These are phyloP conservation scores for Coemansia sp. DNA, from an alignment of 192 early-diverging fungal species.

Conservation along the genomic window DNA sequence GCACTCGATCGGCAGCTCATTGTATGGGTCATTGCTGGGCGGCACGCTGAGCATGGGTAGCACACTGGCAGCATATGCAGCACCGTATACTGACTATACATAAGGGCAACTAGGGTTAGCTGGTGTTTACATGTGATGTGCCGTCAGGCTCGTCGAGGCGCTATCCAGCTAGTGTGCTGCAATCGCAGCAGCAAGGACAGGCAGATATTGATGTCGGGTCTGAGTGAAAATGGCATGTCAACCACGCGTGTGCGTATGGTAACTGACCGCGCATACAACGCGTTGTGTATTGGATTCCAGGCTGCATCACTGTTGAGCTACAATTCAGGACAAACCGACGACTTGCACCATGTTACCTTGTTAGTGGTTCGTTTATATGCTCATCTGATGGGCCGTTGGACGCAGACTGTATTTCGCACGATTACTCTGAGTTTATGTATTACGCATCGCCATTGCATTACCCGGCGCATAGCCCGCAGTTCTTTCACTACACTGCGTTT, in stretches of 20 bases:
- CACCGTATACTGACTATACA: constrained; percentile 31
- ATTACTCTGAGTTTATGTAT: constrained; percentile 17
- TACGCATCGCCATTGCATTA: neutral
- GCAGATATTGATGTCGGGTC: constrained; percentile 26
- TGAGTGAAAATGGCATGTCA: constrained; percentile 43
- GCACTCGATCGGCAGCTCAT: neutral
- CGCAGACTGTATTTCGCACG: constrained; percentile 12
- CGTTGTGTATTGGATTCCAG: constrained; percentile 24
- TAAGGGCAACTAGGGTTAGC: constrained; percentile 35
- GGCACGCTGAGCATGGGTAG: constrained; percentile 16
- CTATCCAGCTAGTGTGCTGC: constrained; percentile 3
- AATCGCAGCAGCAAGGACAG: neutral
- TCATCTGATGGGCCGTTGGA: constrained; percentile 26
- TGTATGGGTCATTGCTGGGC: neutral
- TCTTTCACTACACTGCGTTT: neutral
- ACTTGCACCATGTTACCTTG: constrained; percentile 19
- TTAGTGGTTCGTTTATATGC: constrained; percentile 31
- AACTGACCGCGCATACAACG: constrained; percentile 41
- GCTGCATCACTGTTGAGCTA: constrained; percentile 19
- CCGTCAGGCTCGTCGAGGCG: constrained; percentile 16
- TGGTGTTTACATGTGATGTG: constrained; percentile 15
- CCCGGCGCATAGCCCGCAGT: constrained; percentile 1
- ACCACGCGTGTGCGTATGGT: constrained; percentile 45
- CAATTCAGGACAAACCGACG: constrained; percentile 8
- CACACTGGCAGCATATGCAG: constrained; percentile 42